Percentiles rank a stretch among this genome's conserved stretches.
Evolutionary conservation across 345 rosid species (phyloP).

Genomic region (Eucalyptus guilfoylei): DNA sequence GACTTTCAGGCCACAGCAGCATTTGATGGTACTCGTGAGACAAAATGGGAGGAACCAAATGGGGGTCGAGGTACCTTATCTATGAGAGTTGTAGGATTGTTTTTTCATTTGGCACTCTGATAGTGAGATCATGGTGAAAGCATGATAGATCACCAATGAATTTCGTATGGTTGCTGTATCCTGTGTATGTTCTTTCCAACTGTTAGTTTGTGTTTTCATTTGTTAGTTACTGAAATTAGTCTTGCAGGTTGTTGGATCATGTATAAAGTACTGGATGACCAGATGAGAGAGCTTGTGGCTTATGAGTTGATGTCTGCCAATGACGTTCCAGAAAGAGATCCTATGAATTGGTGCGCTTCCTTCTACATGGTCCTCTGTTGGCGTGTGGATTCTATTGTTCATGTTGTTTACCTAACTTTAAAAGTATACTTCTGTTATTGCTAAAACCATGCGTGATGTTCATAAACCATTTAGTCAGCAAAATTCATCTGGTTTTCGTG

Average conservation of each 20-base stretch:
- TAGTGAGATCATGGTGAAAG: background rate
- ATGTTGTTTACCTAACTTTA: background rate
- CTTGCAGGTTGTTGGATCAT: constrained; percentile 70
- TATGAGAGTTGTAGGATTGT: background rate
- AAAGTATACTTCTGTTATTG: background rate
- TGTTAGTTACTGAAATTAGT: background rate
- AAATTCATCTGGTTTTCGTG: background rate
- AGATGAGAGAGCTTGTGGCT: constrained; percentile 46
- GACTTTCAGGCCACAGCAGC: constrained; percentile 71
- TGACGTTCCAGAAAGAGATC: constrained; percentile 91
- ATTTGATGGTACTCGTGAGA: constrained; percentile 68
- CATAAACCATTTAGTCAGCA: background rate
- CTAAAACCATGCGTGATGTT: background rate
- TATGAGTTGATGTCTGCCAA: constrained; percentile 88
- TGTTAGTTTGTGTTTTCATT: background rate
- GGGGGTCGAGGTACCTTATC: constrained; percentile 63
- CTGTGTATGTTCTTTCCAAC: background rate
- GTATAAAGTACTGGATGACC: constrained; percentile 29
- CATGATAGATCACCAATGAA: background rate
- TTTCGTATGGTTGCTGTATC: background rate
- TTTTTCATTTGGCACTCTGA: background rate
- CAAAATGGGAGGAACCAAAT: constrained; percentile 97
- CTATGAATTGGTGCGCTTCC: constrained; percentile 67
- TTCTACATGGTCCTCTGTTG: background rate
- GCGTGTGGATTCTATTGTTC: background rate